These are phyloP conservation scores for Ascochyta lentis DNA, from an alignment of 2,329 filamentous ascomycete genomes.

Conservation along the genomic window DNA sequence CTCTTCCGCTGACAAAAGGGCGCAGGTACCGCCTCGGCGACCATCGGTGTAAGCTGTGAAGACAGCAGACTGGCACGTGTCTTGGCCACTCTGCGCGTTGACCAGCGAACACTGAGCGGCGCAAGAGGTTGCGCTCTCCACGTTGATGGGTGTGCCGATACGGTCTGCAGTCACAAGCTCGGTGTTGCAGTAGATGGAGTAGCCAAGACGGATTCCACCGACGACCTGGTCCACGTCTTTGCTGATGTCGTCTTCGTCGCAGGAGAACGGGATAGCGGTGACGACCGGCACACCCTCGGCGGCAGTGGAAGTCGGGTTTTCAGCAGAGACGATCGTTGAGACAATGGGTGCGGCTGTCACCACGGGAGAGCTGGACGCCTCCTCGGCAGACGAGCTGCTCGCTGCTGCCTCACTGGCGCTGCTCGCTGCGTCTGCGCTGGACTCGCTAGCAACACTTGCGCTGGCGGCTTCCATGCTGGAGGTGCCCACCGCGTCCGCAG, in stretches of 20 bases:
- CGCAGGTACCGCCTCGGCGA: slow-evolving; percentile 27
- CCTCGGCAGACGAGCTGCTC: background rate
- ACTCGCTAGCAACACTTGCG: background rate
- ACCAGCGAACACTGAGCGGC: slow-evolving; percentile 38
- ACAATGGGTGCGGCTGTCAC: slow-evolving; percentile 3
- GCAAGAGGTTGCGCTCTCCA: slow-evolving; percentile 33
- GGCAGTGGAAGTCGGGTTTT: background rate
- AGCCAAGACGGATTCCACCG: slow-evolving; percentile 33
- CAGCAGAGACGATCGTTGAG: background rate
- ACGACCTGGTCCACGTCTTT: slow-evolving; percentile 34
- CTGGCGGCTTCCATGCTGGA: background rate
- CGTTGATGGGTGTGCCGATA: slow-evolving; percentile 22
- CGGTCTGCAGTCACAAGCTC: slow-evolving; percentile 28
- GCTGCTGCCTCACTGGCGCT: background rate
- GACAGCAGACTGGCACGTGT: slow-evolving; percentile 31
- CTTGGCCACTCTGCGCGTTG: slow-evolving; percentile 30
- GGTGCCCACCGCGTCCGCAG: background rate
- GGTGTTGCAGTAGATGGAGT: slow-evolving; percentile 38
- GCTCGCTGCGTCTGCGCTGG: background rate
- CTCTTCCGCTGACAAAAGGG: slow-evolving; percentile 20
- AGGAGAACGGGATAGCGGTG: slow-evolving; percentile 36
- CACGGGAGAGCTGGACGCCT: background rate
- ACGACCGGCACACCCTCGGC: slow-evolving; percentile 20
- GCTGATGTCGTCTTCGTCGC: slow-evolving; percentile 24
- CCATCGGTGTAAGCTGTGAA: slow-evolving; percentile 30